phyloP scores from a whole-genome alignment of 2,329 filamentous ascomycete genomes.

The Acephala macrosclerotiorum region DNA sequence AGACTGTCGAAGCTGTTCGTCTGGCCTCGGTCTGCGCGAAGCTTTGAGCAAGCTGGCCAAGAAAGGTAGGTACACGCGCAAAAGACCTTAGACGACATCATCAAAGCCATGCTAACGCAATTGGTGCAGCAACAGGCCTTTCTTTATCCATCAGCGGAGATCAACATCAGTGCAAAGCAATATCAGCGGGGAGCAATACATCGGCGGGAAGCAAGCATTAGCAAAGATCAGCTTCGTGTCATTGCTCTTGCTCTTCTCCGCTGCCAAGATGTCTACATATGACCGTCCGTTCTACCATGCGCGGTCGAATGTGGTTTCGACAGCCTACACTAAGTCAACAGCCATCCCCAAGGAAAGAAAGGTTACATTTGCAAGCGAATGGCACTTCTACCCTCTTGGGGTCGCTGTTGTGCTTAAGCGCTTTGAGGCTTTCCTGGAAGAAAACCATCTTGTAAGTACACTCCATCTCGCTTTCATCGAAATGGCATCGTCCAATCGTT shows the following conservation, averaged over 20 bases:
- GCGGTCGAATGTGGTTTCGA: not conserved
- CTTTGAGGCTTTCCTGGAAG: slow-evolving; percentile 27
- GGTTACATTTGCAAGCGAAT: slow-evolving; percentile 31
- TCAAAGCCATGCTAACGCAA: not conserved
- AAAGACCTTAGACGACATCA: not conserved
- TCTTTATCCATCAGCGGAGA: not conserved
- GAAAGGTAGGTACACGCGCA: not conserved
- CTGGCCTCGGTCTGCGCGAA: not conserved
- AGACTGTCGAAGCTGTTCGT: not conserved
- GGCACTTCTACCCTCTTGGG: slow-evolving; percentile 36
- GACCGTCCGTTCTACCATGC: not conserved
- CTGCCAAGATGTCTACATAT: not conserved
- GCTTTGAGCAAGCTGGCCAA: not conserved
- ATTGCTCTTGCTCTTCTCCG: not conserved
- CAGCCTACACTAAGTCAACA: not conserved
- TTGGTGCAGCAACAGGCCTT: not conserved
- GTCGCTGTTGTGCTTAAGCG: slow-evolving; percentile 30
- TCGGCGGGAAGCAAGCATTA: not conserved
- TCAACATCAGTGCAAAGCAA: not conserved
- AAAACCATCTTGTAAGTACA: slow-evolving; percentile 24
- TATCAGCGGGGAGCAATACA: too few relatives aligned
- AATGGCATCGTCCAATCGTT: not conserved
- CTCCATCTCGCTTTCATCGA: not conserved
- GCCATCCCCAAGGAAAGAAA: not conserved
- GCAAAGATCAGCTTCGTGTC: not conserved